Percentiles rank a stretch among this genome's conserved stretches.
Conservation (phyloP, 208 protist genomes). For the Leishmania mexicana region DNA sequence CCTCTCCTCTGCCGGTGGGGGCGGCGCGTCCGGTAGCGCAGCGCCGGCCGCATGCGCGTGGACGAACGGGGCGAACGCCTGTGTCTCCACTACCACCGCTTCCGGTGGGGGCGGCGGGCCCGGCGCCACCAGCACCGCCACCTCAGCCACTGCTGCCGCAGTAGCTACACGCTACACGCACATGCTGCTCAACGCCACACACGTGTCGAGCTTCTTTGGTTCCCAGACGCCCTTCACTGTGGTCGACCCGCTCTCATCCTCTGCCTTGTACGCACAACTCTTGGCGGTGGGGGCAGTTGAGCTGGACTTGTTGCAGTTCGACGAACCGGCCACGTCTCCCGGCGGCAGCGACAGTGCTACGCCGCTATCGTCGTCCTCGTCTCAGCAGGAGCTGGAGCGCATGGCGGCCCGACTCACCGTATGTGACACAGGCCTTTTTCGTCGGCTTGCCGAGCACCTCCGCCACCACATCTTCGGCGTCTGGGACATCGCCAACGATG, state of each 20-base stretch:
- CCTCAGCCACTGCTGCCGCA: background rate
- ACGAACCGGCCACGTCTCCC: background rate
- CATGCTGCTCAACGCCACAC: slow-evolving; percentile 39
- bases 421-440: slow-evolving; percentile 24
- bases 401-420: slow-evolving; percentile 14
- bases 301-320: slow-evolving; percentile 26
- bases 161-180: slow-evolving; percentile 30
- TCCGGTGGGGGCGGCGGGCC: background rate
- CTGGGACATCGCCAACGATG: background rate
- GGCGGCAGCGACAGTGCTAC: background rate
- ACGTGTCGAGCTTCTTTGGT: slow-evolving; percentile 72
- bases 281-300: slow-evolving; percentile 72
- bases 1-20: background rate
- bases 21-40: background rate
- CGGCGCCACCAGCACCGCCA: background rate
- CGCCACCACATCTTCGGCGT: slow-evolving; percentile 29
- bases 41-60: background rate
- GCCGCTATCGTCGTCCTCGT: slow-evolving; percentile 14
- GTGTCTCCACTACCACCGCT: background rate
- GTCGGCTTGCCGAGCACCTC: slow-evolving; percentile 25
- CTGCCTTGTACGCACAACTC: slow-evolving; percentile 62
- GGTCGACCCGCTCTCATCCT: slow-evolving; percentile 47
- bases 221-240: slow-evolving; percentile 67
- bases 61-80: background rate
- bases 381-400: slow-evolving; percentile 31